These are phyloP conservation scores for Inonotus hispidus DNA, from an alignment of 1,284 basidiomycete species.

Conservation along the genomic window DNA sequence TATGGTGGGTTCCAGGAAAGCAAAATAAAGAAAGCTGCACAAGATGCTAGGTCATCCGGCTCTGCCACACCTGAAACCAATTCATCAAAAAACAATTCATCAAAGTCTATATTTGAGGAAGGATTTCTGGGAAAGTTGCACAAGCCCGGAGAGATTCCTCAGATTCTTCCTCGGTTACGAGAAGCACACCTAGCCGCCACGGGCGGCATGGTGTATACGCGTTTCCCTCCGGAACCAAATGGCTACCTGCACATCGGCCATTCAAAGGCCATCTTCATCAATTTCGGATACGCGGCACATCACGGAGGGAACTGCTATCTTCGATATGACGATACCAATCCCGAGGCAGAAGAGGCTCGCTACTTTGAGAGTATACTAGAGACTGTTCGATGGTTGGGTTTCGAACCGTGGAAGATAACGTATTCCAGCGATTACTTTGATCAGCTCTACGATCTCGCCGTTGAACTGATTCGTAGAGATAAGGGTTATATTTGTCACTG, in stretches of 20 bases:
- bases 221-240: slow-evolving; percentile 99
- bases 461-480: slow-evolving; percentile 87
- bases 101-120: slow-evolving; percentile 83
- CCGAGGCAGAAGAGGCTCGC: slow-evolving; percentile 92
- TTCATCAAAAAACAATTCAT: slow-evolving; percentile 45
- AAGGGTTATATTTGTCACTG: slow-evolving; percentile 97
- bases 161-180: slow-evolving; percentile 74
- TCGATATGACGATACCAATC: slow-evolving; percentile 98
- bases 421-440: slow-evolving; percentile 99
- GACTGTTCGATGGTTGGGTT: slow-evolving; percentile 95
- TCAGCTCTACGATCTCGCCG: slow-evolving; percentile 81
- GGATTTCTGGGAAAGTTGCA: slow-evolving; percentile 94
- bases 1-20: slow-evolving; percentile 4
- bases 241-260: slow-evolving; percentile 96
- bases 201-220: slow-evolving; percentile 84
- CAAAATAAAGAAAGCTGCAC: slow-evolving; percentile 43
- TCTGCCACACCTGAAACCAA: slow-evolving; percentile 34
- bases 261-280: slow-evolving; percentile 97
- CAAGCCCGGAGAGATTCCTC: slow-evolving; percentile 92
- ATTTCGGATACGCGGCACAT: slow-evolving; percentile 96
- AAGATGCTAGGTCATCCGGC: slow-evolving; percentile 23
- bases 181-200: slow-evolving; percentile 82
- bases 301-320: slow-evolving; percentile 90
- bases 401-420: slow-evolving; percentile 98
- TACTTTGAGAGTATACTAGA: slow-evolving; percentile 98